phyloP scores from a whole-genome alignment of 805 yeast species.

The Suhomyces kilbournensis region DNA sequence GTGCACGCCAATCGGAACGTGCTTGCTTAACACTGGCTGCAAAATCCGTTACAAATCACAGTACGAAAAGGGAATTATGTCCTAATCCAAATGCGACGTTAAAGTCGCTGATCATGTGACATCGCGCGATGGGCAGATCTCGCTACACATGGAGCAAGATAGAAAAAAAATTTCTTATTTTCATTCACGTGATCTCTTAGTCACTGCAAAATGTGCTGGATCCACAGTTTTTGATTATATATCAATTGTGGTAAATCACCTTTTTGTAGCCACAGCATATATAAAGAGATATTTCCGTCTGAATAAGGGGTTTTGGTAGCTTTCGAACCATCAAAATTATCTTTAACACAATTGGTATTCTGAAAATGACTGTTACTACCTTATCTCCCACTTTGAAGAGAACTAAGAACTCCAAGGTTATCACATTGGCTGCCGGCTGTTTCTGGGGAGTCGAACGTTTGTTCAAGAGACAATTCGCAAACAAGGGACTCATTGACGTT shows the following conservation, averaged over 20 bases:
- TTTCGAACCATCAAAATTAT: background rate
- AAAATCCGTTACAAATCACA: background rate
- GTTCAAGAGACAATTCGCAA: conserved; percentile 65
- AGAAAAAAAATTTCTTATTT: background rate
- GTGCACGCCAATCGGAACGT: background rate
- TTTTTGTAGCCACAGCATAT: background rate
- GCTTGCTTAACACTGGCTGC: background rate
- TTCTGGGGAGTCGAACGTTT: conserved; percentile 91
- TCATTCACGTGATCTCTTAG: background rate
- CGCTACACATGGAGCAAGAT: background rate
- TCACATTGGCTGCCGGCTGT: conserved; percentile 59
- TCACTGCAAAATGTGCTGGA: background rate
- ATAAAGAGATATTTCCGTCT: background rate
- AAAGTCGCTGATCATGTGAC: background rate
- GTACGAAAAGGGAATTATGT: background rate
- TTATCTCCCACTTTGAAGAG: conserved; percentile 34
- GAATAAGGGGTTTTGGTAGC: background rate
- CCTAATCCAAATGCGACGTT: background rate
- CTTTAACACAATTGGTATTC: background rate
- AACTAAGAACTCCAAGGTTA: conserved; percentile 32
- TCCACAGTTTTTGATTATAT: conserved; percentile 1
- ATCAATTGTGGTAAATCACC: background rate
- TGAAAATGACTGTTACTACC: conserved; percentile 8
- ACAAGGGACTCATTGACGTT: conserved; percentile 65
- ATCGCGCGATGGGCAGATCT: conserved; percentile 1